These are phyloP conservation scores for Micractinium conductrix DNA, from an alignment of 139 green algal species.

Conservation along the genomic window DNA sequence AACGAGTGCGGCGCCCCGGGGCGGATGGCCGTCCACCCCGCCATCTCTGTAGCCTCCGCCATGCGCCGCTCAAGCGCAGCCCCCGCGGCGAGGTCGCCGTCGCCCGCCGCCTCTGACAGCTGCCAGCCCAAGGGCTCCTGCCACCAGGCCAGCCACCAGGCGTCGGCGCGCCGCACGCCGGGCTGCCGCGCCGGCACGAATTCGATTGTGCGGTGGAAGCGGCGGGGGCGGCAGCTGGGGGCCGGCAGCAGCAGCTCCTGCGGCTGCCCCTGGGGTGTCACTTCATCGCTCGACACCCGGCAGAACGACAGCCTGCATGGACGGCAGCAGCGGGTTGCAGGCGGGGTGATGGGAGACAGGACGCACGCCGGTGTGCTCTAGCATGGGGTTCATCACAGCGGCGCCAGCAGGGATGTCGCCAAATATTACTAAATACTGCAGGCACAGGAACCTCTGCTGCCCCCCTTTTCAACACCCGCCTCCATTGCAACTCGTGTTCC, in stretches of 20 bases:
- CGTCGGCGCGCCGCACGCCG: neutral
- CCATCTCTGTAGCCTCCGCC: neutral
- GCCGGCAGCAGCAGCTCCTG: neutral
- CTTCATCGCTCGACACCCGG: neutral
- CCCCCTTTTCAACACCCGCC: no score
- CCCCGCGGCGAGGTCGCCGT: neutral
- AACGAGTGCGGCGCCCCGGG: neutral
- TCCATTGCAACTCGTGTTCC: no score
- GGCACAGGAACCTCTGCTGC: no score
- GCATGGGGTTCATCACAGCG: no score
- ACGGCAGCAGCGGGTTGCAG: no score
- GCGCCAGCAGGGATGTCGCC: no score
- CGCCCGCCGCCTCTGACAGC: neutral
- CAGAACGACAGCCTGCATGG: neutral
- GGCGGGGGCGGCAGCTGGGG: neutral
- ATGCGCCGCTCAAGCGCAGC: neutral
- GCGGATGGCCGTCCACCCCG: neutral
- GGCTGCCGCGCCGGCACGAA: neutral
- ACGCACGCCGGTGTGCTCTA: no score
- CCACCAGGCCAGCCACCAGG: constrained; percentile 9
- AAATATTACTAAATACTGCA: no score
- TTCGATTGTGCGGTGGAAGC: neutral
- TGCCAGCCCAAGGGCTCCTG: neutral
- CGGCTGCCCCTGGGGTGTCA: neutral
- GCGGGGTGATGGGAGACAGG: no score